Base-by-base conservation (phyloP, 495 filamentous ascomycete genomes). In the Hypoxylon cercidicola region DNA sequence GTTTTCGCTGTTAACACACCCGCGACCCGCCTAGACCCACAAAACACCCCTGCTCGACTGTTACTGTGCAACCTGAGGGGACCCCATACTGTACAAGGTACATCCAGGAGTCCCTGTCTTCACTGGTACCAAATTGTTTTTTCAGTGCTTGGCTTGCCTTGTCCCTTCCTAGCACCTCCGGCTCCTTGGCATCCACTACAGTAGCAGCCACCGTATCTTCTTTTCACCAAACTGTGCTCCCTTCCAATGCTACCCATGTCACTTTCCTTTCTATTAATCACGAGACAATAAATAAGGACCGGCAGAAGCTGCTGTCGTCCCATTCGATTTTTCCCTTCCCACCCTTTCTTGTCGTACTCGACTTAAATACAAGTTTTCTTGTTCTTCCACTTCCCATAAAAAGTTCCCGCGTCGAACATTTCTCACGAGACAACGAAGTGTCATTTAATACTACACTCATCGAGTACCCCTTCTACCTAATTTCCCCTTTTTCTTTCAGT, bases 401-500 rank as follows among this genome's bases (percentile, higher is more conserved):
- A 62, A 59, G 47, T 60, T 47, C 50, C 21, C 43, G 43, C 40
- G 49, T 34, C 54, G 48, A 62, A 62, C 40, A 63, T 40, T 40
- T 40, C 64, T 59, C 60, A 54, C 62, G 58, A 73, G 54, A 53
- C 61, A 59, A 65, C 68, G 71, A 63, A 69, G 64, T 64, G 66
- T 60, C 60, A 56, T 70, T 66, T 70, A 67, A 55, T 69, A 52
- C 58, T 55, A 67, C 69, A 64, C 56, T 49, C 58, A 40, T 47
- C 55, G 66, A 72, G 69, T 71, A 65, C 57, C 47, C 64, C 61
- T 68, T 73, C 3, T 74, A 65, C 74, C 71, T 77, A 73, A 64
- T 68, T 72, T 69, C 72, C 66, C 69, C 60, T 80, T 68, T 70
- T 72, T 28, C 25, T 73, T 73, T 71, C 69, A 77, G 74, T 80